These are phyloP conservation scores for Telopea speciosissima DNA, from an alignment of 177 flowering plant species.

Conservation along the genomic window DNA sequence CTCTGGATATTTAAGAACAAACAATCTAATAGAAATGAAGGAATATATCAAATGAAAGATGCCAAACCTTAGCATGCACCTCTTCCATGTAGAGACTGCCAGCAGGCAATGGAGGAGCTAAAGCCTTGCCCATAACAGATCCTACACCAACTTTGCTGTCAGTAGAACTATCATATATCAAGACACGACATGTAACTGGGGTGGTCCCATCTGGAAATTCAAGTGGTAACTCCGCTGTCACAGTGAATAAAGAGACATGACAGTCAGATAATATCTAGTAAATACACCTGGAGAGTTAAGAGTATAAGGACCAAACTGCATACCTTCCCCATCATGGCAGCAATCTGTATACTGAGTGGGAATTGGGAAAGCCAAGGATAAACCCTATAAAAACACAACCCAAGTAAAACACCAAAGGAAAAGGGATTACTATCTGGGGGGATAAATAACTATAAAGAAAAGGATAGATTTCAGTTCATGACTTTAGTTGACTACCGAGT, in stretches of 20 bases:
- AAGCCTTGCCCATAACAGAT: slow-evolving; percentile 68
- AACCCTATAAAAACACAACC: slow-evolving; percentile 44
- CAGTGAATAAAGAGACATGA: slow-evolving; percentile 14
- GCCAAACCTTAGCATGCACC: slow-evolving; percentile 75
- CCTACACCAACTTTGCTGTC: slow-evolving; percentile 92
- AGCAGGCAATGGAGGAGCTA: slow-evolving; percentile 69
- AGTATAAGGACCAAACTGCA: slow-evolving; percentile 2
- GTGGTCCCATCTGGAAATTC: slow-evolving; percentile 99
- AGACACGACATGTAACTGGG: slow-evolving; percentile 93
- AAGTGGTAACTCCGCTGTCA: slow-evolving; percentile 79
- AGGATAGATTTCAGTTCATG: background rate
- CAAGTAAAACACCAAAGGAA: slow-evolving; percentile 8
- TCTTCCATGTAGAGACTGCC: slow-evolving; percentile 94
- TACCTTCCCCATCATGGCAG: slow-evolving; percentile 84
- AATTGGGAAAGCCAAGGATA: slow-evolving; percentile 95
- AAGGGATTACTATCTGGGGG: too few relatives aligned
- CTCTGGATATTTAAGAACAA: background rate
- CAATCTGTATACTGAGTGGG: slow-evolving; percentile 81
- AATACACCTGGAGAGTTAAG: background rate
- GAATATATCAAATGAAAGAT: slow-evolving; percentile 1
- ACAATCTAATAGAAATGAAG: background rate
- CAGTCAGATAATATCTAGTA: background rate
- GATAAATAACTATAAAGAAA: background rate
- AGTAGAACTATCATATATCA: slow-evolving; percentile 70
- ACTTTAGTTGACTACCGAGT: slow-evolving; percentile 54